A percentile compares a stretch with the other conserved stretches of the same genome.
Evolutionary conservation across 148 eudicot genomes (phyloP).

Genomic region (Silene latifolia): DNA sequence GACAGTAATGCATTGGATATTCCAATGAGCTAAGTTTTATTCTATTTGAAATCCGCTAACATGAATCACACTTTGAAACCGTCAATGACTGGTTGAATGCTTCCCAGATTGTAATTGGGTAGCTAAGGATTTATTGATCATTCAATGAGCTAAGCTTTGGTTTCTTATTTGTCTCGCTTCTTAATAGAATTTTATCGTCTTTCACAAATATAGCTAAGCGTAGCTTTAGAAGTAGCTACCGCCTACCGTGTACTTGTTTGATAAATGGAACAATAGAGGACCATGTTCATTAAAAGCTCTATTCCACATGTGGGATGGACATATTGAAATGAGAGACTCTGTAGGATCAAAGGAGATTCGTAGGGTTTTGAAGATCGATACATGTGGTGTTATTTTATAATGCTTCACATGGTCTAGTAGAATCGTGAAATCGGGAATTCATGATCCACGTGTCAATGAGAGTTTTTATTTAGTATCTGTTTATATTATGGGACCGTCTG

Average conservation of each 20-base stretch:
- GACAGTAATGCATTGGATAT: not conserved
- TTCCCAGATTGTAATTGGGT: not conserved
- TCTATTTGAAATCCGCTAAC: no score
- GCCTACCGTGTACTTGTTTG: conserved; percentile 1
- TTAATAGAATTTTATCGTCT: not conserved
- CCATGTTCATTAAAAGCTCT: conserved; percentile 1
- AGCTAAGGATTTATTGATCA: conserved; percentile 16
- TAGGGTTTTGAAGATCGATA: not conserved
- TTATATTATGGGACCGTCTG: not conserved
- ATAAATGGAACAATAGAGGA: not conserved
- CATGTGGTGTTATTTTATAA: not conserved
- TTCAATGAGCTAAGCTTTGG: not conserved
- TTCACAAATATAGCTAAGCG: not conserved
- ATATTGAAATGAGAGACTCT: not conserved
- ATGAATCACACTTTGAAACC: no score
- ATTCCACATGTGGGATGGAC: conserved; percentile 1
- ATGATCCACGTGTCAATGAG: not conserved
- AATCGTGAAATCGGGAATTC: no score
- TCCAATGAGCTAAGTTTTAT: not conserved
- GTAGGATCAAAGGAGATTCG: not conserved
- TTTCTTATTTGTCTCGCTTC: not conserved
- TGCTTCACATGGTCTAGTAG: not conserved
- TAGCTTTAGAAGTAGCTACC: not conserved
- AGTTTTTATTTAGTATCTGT: not conserved
- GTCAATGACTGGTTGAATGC: not conserved